Percentiles rank a stretch among this genome's conserved stretches.
These are phyloP conservation scores for Penicillium glabrum DNA, from an alignment of 2,329 filamentous ascomycete species.

Conservation along the genomic window DNA sequence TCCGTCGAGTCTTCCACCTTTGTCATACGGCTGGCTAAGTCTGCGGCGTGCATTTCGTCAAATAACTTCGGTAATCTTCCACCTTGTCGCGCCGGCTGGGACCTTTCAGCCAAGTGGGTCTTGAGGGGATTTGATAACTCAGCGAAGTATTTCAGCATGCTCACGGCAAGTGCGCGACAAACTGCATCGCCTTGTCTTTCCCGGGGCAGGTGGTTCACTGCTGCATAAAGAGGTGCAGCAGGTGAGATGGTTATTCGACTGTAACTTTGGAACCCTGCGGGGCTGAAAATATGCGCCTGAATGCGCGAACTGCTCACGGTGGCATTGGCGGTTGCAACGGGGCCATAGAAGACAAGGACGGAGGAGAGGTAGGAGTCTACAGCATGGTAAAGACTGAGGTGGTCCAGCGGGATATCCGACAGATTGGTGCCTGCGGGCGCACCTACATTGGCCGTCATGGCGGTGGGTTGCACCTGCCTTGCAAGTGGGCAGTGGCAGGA, in stretches of 20 bases:
- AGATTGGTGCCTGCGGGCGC: constrained; percentile 67
- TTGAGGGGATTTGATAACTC: constrained; percentile 80
- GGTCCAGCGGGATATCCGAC: constrained; percentile 72
- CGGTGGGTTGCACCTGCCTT: constrained; percentile 25
- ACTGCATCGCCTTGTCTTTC: constrained; percentile 96
- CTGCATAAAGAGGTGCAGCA: constrained; percentile 85
- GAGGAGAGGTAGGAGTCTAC: constrained; percentile 78
- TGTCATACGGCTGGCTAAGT: constrained; percentile 81
- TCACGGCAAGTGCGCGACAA: constrained; percentile 86
- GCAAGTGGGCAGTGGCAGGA: neutral
- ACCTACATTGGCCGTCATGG: constrained; percentile 67
- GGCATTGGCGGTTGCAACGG: constrained; percentile 84
- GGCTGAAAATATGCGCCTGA: constrained; percentile 87
- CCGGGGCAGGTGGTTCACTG: constrained; percentile 84
- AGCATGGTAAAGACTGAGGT: constrained; percentile 84
- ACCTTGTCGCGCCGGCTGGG: constrained; percentile 54
- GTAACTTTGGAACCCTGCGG: constrained; percentile 86
- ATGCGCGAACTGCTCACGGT: constrained; percentile 88
- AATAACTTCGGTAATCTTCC: constrained; percentile 71
- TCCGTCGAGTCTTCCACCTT: constrained; percentile 75
- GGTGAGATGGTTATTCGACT: constrained; percentile 90
- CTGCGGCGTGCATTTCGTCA: constrained; percentile 87
- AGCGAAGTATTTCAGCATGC: constrained; percentile 88
- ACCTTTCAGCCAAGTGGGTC: constrained; percentile 61
- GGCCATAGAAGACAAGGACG: constrained; percentile 87